Evolutionary conservation across 345 rosid species (phyloP).

Genomic region (Gossypium sturtianum): DNA sequence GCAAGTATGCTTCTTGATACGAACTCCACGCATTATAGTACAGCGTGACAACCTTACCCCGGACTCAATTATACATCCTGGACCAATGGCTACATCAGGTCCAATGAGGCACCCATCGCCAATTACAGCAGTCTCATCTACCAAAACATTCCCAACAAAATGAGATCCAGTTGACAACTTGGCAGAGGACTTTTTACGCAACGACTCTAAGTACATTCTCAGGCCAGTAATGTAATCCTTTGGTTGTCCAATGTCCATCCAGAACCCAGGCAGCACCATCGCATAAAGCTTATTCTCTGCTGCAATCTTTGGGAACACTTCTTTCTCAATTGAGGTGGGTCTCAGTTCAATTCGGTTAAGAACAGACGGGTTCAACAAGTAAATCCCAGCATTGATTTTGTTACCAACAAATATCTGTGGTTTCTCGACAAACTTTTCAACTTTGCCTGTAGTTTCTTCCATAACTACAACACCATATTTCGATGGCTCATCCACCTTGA

Average conservation of each 20-base stretch:
- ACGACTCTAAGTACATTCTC: conserved; percentile 63
- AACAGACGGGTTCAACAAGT: conserved; percentile 66
- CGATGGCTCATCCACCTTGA: conserved; percentile 76
- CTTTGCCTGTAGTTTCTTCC: conserved; percentile 63
- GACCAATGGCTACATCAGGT: conserved; percentile 79
- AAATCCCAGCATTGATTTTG: conserved; percentile 82
- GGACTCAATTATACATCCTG: conserved; percentile 61
- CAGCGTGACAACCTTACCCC: conserved; percentile 76
- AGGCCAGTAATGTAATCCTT: conserved; percentile 66
- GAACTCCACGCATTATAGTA: conserved; percentile 68
- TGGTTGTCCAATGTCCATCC: conserved; percentile 95
- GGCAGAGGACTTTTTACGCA: conserved; percentile 38
- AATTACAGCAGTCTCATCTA: conserved; percentile 57
- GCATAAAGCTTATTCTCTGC: conserved; percentile 58
- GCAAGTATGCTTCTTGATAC: conserved; percentile 73
- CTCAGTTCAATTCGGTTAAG: conserved; percentile 61
- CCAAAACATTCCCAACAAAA: conserved; percentile 63
- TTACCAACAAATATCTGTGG: conserved; percentile 74
- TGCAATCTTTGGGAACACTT: conserved; percentile 76
- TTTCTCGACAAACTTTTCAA: conserved; percentile 69
- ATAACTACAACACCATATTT: conserved; percentile 77
- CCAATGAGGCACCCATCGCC: conserved; percentile 75
- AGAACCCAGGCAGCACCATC: conserved; percentile 75
- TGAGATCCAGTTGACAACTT: conserved; percentile 44
- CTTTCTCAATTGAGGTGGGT: conserved; percentile 83